phyloP scores from a whole-genome alignment of 495 filamentous ascomycete genomes.

The Penicillium odoratum region DNA sequence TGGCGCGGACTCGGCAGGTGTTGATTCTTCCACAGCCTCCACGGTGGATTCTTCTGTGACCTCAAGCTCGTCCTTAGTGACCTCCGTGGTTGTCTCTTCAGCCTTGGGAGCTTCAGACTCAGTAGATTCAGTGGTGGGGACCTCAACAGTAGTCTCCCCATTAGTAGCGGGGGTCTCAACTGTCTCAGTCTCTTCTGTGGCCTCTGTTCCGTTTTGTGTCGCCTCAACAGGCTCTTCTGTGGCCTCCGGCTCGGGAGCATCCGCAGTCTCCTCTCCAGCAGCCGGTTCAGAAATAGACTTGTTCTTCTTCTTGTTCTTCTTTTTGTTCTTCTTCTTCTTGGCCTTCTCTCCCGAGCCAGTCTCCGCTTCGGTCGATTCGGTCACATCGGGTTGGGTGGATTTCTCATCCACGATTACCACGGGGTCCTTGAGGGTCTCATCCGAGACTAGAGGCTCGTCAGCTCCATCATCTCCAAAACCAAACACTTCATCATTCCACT shows the following conservation, averaged over 20 bases:
- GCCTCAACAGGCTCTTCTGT: not conserved
- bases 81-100: conserved; percentile 1
- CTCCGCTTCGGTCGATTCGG: conserved; percentile 4
- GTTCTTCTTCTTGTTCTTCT: conserved; percentile 20
- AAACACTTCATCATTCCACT: not conserved
- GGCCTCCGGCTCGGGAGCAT: not conserved
- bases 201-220: conserved; percentile 1
- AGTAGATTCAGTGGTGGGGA: not conserved
- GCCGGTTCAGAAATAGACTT: conserved; percentile 7
- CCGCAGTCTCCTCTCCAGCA: conserved; percentile 7
- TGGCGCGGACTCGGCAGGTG: not conserved
- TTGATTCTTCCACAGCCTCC: not conserved
- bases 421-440: conserved; percentile 26
- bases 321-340: conserved; percentile 23
- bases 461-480: not conserved
- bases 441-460: conserved; percentile 15
- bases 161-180: not conserved
- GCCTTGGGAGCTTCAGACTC: conserved; percentile 1
- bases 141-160: conserved; percentile 1
- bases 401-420: conserved; percentile 16
- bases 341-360: conserved; percentile 19
- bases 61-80: conserved; percentile 1
- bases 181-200: conserved; percentile 7
- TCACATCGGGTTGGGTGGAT: conserved; percentile 11
- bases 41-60: conserved; percentile 1